These are phyloP conservation scores for Cerrena zonata DNA, from an alignment of 1,284 basidiomycete genomes.

Conservation along the genomic window DNA sequence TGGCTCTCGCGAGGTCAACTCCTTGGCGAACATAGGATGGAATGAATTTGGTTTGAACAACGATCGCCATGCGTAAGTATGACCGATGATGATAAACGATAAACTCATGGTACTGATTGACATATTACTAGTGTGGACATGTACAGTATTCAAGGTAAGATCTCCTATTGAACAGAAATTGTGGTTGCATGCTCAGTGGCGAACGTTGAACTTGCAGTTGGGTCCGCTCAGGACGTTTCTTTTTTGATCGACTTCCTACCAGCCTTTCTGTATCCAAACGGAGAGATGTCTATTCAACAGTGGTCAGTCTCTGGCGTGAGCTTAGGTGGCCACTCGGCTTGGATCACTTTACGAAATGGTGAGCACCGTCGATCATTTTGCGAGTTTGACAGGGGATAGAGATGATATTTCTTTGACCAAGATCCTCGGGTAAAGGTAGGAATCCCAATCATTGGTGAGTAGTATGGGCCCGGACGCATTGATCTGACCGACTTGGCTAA, in stretches of 20 bases:
- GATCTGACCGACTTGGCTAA: too few species aligned
- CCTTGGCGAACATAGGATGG: slow-evolving; percentile 54
- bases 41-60: slow-evolving; percentile 45
- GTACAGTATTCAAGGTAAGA: slow-evolving; percentile 63
- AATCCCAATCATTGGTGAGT: slow-evolving; percentile 65
- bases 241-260: slow-evolving; percentile 80
- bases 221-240: slow-evolving; percentile 72
- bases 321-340: slow-evolving; percentile 74
- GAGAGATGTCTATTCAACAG: slow-evolving; percentile 56
- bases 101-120: too few species aligned
- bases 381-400: too few species aligned
- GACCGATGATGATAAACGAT: background rate
- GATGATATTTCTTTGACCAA: slow-evolving; percentile 19
- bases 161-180: background rate
- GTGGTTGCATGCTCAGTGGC: too few species aligned
- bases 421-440: slow-evolving; percentile 68
- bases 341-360: slow-evolving; percentile 67
- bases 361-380: slow-evolving; percentile 17
- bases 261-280: slow-evolving; percentile 69
- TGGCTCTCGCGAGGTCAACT: slow-evolving; percentile 51
- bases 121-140: slow-evolving; percentile 60
- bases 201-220: slow-evolving; percentile 43
- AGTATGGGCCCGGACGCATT: too few species aligned
- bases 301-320: slow-evolving; percentile 72
- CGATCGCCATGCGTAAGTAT: slow-evolving; percentile 58